These are phyloP conservation scores for Trichomonas vaginalis DNA, from an alignment of 208 protist species.

Conservation along the genomic window DNA sequence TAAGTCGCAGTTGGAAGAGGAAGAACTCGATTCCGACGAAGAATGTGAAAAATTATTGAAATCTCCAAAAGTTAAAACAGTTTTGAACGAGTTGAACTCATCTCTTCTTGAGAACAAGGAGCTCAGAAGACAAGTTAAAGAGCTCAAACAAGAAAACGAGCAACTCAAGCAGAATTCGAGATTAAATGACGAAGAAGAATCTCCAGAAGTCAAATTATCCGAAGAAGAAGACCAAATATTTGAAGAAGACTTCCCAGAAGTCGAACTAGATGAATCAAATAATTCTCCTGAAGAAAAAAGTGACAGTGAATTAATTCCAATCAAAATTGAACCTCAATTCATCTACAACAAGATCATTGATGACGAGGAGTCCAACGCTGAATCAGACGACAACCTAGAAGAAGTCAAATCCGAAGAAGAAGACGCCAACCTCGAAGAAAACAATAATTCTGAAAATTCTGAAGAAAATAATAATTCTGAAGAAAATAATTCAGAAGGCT, in stretches of 20 bases:
- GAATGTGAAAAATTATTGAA: background rate
- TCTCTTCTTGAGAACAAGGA: background rate
- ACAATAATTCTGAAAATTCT: no score
- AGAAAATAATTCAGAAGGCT: background rate
- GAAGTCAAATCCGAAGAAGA: no score
- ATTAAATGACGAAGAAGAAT: background rate
- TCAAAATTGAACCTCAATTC: no score
- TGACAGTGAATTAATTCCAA: no score
- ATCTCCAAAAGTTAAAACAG: background rate
- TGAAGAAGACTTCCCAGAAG: background rate
- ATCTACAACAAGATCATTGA: no score
- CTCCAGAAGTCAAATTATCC: background rate
- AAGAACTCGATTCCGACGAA: background rate
- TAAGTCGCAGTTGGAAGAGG: background rate
- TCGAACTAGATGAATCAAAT: background rate
- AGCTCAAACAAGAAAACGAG: background rate
- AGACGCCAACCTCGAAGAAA: no score
- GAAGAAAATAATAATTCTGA: background rate
- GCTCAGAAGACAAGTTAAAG: background rate
- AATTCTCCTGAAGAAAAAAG: no score
- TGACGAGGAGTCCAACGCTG: no score
- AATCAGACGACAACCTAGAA: no score
- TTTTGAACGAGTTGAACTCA: background rate
- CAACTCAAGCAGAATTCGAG: background rate
- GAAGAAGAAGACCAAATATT: background rate